Base-by-base conservation (phyloP, 2,329 filamentous ascomycete genomes). In the Cladosporium sp. region DNA sequence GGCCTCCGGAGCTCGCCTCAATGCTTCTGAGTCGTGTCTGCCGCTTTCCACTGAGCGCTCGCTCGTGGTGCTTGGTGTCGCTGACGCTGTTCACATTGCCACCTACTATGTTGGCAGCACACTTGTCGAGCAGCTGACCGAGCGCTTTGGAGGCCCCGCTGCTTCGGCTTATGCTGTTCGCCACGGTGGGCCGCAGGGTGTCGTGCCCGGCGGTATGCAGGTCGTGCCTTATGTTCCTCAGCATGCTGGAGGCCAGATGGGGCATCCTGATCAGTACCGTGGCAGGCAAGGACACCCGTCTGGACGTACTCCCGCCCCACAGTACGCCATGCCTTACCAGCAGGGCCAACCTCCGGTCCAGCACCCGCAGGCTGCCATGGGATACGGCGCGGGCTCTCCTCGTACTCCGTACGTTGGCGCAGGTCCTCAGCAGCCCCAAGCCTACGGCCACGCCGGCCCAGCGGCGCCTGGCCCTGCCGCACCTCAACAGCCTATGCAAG, bases 21-120 rank as follows among this genome's bases (percentile, higher is more conserved):
- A 98, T 71, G 93, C 93, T 22, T 98, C 93, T 6, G 93, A 97
- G 70, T 86, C 90, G 4, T 95, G 91, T 68, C 81, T 98, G 52
- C 93, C 93, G 45, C 81, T 96, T 56, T 98, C 93, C 14, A 95
- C 90, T 55, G 93, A 98, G 74, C 88, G 93, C 44, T 97, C 93
- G n/a, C 82, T 98, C 45, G 92, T 98, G 48, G 91, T 98, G 31
- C 89, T 97, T 72, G 93, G 93, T 69, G 93, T 98, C 54, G 93
- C 93, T 50, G 93, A 98, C 75, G 92, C 93, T 54, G 92, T 98
- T 45, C 93, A 98, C 74, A 98, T 98, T 71, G 93, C 93, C 45
- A 95, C 93, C 35, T 98, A 97, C 77, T 98, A 98, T 67, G 91
- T 98, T 58, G 92, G 91, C 52, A 95, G 92, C 72, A 98, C 93